A percentile compares a stretch with the other conserved stretches of the same genome.
Conservation (phyloP, 306 rosid genomes). For the Cicer chorassanicum region DNA sequence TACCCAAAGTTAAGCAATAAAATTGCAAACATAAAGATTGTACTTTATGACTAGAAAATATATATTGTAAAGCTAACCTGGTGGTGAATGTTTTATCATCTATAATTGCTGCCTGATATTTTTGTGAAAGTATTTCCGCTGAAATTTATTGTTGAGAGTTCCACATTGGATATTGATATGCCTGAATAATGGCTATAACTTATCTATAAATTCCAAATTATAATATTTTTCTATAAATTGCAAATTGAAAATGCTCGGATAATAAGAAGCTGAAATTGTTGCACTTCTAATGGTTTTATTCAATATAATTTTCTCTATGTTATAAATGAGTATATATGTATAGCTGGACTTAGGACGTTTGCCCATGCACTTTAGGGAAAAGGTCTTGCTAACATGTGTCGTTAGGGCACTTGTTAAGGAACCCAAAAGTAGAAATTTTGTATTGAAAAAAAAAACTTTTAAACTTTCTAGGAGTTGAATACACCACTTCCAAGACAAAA, state of each 20-base stretch:
- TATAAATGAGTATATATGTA: conserved; percentile 21
- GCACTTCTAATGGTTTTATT: neutral
- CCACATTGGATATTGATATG: neutral
- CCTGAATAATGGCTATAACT: neutral
- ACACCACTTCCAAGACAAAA: too few relatives aligned
- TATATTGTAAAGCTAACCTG: conserved; percentile 25
- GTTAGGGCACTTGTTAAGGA: too few relatives aligned
- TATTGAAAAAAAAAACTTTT: too few relatives aligned
- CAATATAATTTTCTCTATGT: conserved; percentile 28
- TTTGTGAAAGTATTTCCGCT: conserved; percentile 7
- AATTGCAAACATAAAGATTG: conserved; percentile 8
- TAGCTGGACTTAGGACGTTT: conserved; percentile 10
- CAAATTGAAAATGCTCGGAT: conserved; percentile 21
- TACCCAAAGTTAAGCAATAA: conserved; percentile 20
- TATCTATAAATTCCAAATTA: neutral
- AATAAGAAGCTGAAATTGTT: conserved; percentile 6
- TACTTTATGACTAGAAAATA: neutral
- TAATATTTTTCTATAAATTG: conserved; percentile 19
- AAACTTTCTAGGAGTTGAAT: too few relatives aligned
- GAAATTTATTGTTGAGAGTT: conserved; percentile 4
- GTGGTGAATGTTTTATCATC: conserved; percentile 26
- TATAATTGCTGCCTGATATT: conserved; percentile 7
- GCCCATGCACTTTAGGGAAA: conserved; percentile 1
- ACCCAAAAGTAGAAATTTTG: too few relatives aligned
- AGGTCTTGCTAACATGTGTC: too few relatives aligned